Percentiles rank a stretch among this genome's conserved stretches.
phyloP scores from a whole-genome alignment of 2,329 filamentous ascomycete species.

The Curvularia lunata region DNA sequence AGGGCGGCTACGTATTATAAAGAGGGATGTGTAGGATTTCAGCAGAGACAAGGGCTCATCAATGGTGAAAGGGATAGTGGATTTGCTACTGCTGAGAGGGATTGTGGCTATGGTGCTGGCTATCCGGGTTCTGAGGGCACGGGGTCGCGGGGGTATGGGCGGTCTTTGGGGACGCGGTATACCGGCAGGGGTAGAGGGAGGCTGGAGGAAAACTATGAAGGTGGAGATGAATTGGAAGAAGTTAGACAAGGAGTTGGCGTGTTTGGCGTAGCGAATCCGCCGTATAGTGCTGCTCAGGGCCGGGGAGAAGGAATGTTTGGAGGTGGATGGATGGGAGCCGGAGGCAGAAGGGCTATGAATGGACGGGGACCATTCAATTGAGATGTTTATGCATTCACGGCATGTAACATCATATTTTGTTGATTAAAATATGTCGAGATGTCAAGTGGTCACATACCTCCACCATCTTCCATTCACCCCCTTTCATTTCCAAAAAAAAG shows the following conservation, averaged over 20 bases:
- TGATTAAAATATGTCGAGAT: too few relatives aligned
- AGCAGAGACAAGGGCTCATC: background rate
- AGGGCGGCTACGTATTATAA: too few relatives aligned
- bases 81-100: background rate
- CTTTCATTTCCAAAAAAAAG: too few relatives aligned
- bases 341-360: background rate
- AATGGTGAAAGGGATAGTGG: background rate
- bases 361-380: background rate
- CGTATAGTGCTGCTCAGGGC: background rate
- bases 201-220: too few relatives aligned
- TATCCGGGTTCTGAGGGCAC: background rate
- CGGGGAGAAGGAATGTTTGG: background rate
- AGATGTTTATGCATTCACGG: background rate
- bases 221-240: background rate
- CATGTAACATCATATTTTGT: too few relatives aligned
- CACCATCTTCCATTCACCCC: too few relatives aligned
- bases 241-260: background rate
- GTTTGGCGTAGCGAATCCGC: background rate
- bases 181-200: too few relatives aligned
- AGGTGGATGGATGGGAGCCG: background rate
- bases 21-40: background rate
- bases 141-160: background rate
- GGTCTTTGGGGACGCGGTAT: background rate
- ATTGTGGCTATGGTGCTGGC: background rate
- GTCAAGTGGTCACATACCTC: too few relatives aligned